phyloP scores from a whole-genome alignment of 164 flowering plant species.

The Piper betle region DNA sequence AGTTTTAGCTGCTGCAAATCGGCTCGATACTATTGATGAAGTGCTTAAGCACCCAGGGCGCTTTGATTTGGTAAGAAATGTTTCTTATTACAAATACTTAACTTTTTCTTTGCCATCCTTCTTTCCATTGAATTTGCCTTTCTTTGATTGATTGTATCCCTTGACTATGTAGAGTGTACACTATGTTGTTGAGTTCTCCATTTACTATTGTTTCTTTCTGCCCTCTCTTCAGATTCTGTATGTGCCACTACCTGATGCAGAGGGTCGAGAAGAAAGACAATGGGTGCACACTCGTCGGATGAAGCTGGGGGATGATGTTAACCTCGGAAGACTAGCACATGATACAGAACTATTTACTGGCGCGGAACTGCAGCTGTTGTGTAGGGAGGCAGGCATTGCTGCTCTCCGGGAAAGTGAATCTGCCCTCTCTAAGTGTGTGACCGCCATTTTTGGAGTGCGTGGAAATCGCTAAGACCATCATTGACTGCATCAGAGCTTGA shows the following conservation, averaged over 20 bases:
- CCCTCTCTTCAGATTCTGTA: slow-evolving; percentile 61
- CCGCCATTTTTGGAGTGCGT: slow-evolving; percentile 56
- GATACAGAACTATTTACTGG: slow-evolving; percentile 82
- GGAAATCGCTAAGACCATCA: slow-evolving; percentile 42
- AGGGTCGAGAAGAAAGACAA: slow-evolving; percentile 67
- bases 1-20: slow-evolving; percentile 95
- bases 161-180: background rate
- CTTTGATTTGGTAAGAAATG: slow-evolving; percentile 76
- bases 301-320: too few species aligned
- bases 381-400: slow-evolving; percentile 75
- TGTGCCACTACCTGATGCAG: slow-evolving; percentile 90
- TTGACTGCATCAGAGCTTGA: slow-evolving; percentile 40
- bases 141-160: background rate
- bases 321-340: slow-evolving; percentile 59
- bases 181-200: background rate
- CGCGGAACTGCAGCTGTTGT: slow-evolving; percentile 75
- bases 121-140: background rate
- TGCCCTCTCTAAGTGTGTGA: slow-evolving; percentile 39
- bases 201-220: background rate
- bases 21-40: slow-evolving; percentile 77
- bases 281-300: slow-evolving; percentile 72
- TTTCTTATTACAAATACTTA: too few species aligned
- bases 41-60: slow-evolving; percentile 97
- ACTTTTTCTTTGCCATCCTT: background rate
- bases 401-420: slow-evolving; percentile 74